These are phyloP conservation scores for Cryptococcus sp. DNA, from an alignment of 1,284 basidiomycete genomes.

Conservation along the genomic window DNA sequence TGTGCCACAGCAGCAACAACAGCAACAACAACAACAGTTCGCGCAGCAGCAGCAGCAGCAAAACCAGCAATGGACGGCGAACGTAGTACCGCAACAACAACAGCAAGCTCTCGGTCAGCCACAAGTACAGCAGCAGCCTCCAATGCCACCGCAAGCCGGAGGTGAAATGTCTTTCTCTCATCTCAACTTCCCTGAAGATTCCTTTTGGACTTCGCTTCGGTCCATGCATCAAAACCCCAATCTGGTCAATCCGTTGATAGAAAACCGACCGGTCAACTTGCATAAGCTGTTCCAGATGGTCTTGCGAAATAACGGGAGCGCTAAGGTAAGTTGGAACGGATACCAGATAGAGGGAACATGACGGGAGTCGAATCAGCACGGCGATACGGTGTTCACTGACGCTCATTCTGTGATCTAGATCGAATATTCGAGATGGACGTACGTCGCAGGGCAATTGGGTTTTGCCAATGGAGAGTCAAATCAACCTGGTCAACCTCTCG, in stretches of 20 bases:
- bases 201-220: constrained; percentile 14
- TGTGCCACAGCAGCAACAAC: background rate
- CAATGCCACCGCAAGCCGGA: constrained; percentile 8
- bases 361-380: background rate
- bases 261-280: constrained; percentile 31
- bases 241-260: constrained; percentile 20
- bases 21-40: constrained; percentile 10
- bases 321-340: constrained; percentile 26
- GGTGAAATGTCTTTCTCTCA: constrained; percentile 17
- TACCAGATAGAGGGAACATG: too few relatives aligned
- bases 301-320: constrained; percentile 38
- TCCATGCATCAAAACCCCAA: constrained; percentile 10
- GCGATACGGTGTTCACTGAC: background rate
- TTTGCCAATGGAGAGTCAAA: constrained; percentile 21
- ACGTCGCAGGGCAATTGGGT: constrained; percentile 37
- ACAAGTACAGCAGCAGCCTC: constrained; percentile 8
- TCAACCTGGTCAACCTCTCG: constrained; percentile 28
- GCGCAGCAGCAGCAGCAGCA: background rate
- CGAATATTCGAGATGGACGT: constrained; percentile 26
- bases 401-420: constrained; percentile 2
- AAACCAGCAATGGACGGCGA: background rate
- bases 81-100: constrained; percentile 4
- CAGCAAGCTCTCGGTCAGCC: constrained; percentile 7
- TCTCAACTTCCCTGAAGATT: constrained; percentile 17
- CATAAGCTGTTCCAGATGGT: constrained; percentile 36